A percentile compares a stretch with the other conserved stretches of the same genome.
phyloP scores from a whole-genome alignment of 345 rosid genomes.

The Mercurialis annua region DNA sequence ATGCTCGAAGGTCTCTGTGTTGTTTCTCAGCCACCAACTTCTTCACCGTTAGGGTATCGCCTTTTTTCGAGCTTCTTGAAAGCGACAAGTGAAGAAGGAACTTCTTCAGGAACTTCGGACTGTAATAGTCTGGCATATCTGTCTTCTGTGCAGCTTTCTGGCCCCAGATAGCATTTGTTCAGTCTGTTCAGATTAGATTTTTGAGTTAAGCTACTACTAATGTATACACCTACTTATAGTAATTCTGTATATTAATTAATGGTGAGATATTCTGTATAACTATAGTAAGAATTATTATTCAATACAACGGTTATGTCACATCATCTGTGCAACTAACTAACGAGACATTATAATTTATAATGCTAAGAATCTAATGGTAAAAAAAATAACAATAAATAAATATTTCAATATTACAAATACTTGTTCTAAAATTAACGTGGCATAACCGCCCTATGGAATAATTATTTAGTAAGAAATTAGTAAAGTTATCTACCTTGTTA shows the following conservation, averaged over 20 bases:
- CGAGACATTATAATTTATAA: too few relatives aligned
- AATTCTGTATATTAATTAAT: constrained; percentile 14
- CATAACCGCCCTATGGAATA: too few relatives aligned
- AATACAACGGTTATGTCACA: too few relatives aligned
- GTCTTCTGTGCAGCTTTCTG: constrained; percentile 80
- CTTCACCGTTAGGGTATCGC: constrained; percentile 60
- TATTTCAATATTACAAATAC: too few relatives aligned
- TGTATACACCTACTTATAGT: background rate
- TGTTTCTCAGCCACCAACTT: constrained; percentile 61
- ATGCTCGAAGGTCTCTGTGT: constrained; percentile 85
- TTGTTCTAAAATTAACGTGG: too few relatives aligned
- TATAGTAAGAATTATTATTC: too few relatives aligned
- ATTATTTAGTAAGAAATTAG: too few relatives aligned
- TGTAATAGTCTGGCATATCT: constrained; percentile 59
- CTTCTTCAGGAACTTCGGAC: constrained; percentile 76
- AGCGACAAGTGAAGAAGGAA: constrained; percentile 54
- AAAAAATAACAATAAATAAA: too few relatives aligned
- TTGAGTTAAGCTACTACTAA: background rate
- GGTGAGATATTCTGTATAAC: too few relatives aligned
- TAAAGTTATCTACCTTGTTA: too few relatives aligned
- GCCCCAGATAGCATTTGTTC: constrained; percentile 66
- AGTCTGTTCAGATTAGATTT: background rate
- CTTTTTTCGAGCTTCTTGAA: constrained; percentile 44
- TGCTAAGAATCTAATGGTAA: too few relatives aligned
- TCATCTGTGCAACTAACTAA: too few relatives aligned